Evolutionary conservation across 83 land plant genomes (phyloP), one percentile per base, ranked within the genome.

Genomic region (Thuja plicata): DNA sequence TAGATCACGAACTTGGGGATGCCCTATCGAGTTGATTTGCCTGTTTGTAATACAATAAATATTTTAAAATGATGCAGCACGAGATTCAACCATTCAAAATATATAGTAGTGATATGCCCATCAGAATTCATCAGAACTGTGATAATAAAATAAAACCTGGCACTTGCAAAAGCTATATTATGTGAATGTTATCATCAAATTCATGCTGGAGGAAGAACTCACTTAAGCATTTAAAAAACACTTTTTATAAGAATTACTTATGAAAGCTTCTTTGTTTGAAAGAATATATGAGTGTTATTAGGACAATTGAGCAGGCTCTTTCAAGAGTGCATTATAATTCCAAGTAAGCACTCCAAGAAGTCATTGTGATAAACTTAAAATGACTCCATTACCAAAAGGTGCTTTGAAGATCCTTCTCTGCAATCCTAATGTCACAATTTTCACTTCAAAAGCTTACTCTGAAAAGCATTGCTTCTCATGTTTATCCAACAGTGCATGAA

Each of bases 21-120:
- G 95, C 43, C 95, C 99, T 88, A 98, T 93, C 84, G 97, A 90
- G 84, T 87, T 92, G 79, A 95, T 88, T 90, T 93, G 92, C 93
- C 99, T 97, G 94, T 30, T 89, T 87, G 48, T 34, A 88, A 87
- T 13, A 86, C 57, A 88, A 86, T 50, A 82, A 10, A 82, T n/a
- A 21, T 27, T 45, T 46, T 24, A 8, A 43, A 16, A 10, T 45
- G 54, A 46, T n/a, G 35, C 8, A 0, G n/a, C 54, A 46, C 27
- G 15, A 82, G 85, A 24, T 46, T 82, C 54, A 45, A 15, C 85
- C 10, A 10, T 16, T 82, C 85, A 82, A 74, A 32, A 74, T 16
- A 11, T 34, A 74, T 10, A 74, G 38, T 16, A 81, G 9, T 46
- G 15, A 41, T 24, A 82, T 46, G 5, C 24, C 41, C 27, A 79